Evolutionary conservation across 2,329 filamentous ascomycete species (phyloP).

Genomic region (Colletotrichum sp.): DNA sequence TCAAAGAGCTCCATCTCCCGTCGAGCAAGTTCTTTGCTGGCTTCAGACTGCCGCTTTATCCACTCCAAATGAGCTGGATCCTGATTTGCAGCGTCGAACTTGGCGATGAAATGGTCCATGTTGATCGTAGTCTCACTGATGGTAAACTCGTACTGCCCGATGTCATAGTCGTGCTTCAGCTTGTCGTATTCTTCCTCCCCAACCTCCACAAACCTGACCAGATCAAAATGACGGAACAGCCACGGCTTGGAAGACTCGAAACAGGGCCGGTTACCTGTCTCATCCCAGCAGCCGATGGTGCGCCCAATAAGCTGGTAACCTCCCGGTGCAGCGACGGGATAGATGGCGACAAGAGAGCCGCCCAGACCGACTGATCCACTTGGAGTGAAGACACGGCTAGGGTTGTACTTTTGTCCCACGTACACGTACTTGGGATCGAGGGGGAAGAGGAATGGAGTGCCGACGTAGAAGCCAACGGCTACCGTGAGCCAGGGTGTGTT

Average conservation of each 20-base stretch:
- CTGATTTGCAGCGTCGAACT: constrained; percentile 40
- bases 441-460: constrained; percentile 36
- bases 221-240: constrained; percentile 41
- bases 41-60: neutral
- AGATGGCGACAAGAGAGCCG: constrained; percentile 39
- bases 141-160: constrained; percentile 30
- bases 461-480: constrained; percentile 37
- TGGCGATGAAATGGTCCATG: constrained; percentile 43
- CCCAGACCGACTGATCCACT: constrained; percentile 41
- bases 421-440: constrained; percentile 28
- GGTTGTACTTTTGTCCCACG: constrained; percentile 35
- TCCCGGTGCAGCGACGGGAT: constrained; percentile 41
- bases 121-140: constrained; percentile 25
- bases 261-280: constrained; percentile 33
- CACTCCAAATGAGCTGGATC: neutral
- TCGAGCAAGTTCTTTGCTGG: neutral
- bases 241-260: constrained; percentile 35
- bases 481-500: constrained; percentile 35
- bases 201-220: constrained; percentile 38
- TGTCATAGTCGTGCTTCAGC: constrained; percentile 30
- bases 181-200: constrained; percentile 33
- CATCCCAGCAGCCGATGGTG: constrained; percentile 38
- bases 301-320: constrained; percentile 42
- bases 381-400: constrained; percentile 38
- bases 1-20: neutral